Evolutionary conservation across 1,284 basidiomycete species (phyloP), one percentile per base, ranked within the genome.

Genomic region (Thelephora terrestris): DNA sequence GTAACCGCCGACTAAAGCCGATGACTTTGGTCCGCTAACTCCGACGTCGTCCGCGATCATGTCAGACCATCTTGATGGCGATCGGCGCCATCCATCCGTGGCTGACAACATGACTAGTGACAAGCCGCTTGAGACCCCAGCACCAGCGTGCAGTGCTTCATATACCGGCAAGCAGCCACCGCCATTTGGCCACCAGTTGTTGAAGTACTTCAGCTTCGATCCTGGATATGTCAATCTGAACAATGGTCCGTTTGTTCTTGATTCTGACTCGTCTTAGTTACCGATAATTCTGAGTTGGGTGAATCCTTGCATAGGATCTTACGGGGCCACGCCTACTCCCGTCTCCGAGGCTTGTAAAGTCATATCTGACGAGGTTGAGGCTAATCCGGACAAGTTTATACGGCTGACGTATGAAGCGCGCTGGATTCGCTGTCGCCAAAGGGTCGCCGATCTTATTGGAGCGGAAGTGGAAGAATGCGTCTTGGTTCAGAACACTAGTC

Each of bases 181-280:
- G 29, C 29, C 29, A 14, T 85, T 87, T 56, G 84, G 84, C 0
- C 75, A 76, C 56, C 64, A 61, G 2, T 67, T 84, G 62, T 70
- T 72, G 50, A 67, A 76, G 49, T 74, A 76, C 54, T 87, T 78
- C 61, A 68, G 66, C 7, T 76, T 87, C 47, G 75, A 76, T 42
- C 62, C 74, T 1, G 68, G 70, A 25, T 84, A 82, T 56, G 63
- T 82, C 49, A 84, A 85, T 58, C 60, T 85, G 39, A 85, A 86
- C 55, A 66, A 82, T 50, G 84, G 81, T 76, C 12, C 23, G 29
- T 32, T 14, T 24, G 6, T 25, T 24, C 17, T 44, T 37, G 20
- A n/a, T 45, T 5, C 4, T 14, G 21, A 9, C 34, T 27, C 17
- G 3, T 37, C 45, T 20, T 10, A 23, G 29, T 44, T 24, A 46